Evolutionary conservation across 2,329 filamentous ascomycete genomes (phyloP).

Genomic region (Trichoderma koningii): DNA sequence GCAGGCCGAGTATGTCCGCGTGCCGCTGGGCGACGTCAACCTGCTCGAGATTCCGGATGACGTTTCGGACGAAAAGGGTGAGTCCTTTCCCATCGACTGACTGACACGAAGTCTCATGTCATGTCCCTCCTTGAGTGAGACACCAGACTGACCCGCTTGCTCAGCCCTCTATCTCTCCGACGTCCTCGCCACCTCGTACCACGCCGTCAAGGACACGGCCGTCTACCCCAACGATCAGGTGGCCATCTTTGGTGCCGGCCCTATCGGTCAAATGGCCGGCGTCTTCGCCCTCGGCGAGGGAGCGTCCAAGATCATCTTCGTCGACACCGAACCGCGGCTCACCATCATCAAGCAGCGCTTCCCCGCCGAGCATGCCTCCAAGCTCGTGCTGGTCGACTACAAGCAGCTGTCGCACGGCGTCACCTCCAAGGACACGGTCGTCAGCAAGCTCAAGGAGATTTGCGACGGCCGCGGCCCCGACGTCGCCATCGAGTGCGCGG

Average conservation of each 20-base stretch:
- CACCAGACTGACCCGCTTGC: background rate
- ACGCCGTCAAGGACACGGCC: conserved; percentile 79
- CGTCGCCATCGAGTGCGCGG: conserved; percentile 67
- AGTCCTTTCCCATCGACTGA: background rate
- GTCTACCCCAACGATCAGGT: conserved; percentile 77
- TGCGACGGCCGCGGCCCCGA: conserved; percentile 73
- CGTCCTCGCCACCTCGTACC: conserved; percentile 76
- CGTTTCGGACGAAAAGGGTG: conserved; percentile 79
- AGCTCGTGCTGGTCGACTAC: conserved; percentile 71
- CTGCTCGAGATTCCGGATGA: conserved; percentile 75
- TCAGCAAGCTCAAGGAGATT: conserved; percentile 71
- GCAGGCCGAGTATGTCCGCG: conserved; percentile 83
- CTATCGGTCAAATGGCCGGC: conserved; percentile 81
- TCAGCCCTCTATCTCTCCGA: conserved; percentile 73
- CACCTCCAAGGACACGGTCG: conserved; percentile 62
- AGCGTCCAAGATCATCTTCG: conserved; percentile 73
- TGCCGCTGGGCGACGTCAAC: conserved; percentile 79
- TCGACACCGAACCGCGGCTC: conserved; percentile 66
- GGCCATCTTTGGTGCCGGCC: conserved; percentile 82
- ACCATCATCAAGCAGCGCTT: conserved; percentile 67
- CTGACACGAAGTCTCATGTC: too few relatives aligned
- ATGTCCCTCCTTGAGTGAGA: too few relatives aligned
- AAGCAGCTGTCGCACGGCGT: conserved; percentile 60
- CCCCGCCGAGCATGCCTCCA: conserved; percentile 48
- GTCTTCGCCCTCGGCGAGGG: conserved; percentile 75